Conservation (phyloP, 192 early-diverging fungal species). For the Podila minutissima region DNA sequence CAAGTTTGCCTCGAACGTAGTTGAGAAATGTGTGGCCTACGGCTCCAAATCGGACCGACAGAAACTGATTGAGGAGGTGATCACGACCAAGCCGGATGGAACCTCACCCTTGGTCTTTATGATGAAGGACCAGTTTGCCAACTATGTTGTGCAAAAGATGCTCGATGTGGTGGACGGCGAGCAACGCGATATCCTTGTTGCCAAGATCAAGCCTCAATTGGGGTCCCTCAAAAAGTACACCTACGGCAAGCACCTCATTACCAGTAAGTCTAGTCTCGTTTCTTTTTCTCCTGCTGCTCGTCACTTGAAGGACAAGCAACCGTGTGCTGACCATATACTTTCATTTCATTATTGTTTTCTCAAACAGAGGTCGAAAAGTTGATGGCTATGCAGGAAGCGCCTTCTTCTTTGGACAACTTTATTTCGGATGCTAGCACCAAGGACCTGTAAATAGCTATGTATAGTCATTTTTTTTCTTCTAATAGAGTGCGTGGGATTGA, state of each 20-base stretch:
- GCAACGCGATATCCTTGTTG: conserved; percentile 88
- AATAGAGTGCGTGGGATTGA: no score
- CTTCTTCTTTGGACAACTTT: conserved; percentile 8
- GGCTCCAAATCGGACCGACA: conserved; percentile 89
- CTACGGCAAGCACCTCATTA: conserved; percentile 97
- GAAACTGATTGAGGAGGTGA: conserved; percentile 93
- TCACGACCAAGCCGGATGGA: conserved; percentile 85
- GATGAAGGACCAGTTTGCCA: conserved; percentile 99
- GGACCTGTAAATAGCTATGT: not conserved
- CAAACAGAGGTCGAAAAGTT: conserved; percentile 41
- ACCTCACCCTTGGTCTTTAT: conserved; percentile 89
- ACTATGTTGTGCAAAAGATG: conserved; percentile 99
- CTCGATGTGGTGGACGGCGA: conserved; percentile 95
- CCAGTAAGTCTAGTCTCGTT: conserved; percentile 52
- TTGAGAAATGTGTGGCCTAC: conserved; percentile 98
- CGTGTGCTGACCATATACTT: not conserved
- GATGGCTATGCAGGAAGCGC: conserved; percentile 35
- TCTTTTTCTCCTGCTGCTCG: not conserved
- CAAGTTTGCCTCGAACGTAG: conserved; percentile 99
- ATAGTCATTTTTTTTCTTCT: not conserved
- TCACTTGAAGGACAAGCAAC: not conserved
- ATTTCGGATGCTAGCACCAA: not conserved
- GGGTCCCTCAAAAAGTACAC: conserved; percentile 95
- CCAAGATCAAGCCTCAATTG: conserved; percentile 94
- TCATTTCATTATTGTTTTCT: not conserved